Evolutionary conservation across 345 rosid species (phyloP), one percentile per base, ranked within the genome.

Genomic region (Brassica rapa): DNA sequence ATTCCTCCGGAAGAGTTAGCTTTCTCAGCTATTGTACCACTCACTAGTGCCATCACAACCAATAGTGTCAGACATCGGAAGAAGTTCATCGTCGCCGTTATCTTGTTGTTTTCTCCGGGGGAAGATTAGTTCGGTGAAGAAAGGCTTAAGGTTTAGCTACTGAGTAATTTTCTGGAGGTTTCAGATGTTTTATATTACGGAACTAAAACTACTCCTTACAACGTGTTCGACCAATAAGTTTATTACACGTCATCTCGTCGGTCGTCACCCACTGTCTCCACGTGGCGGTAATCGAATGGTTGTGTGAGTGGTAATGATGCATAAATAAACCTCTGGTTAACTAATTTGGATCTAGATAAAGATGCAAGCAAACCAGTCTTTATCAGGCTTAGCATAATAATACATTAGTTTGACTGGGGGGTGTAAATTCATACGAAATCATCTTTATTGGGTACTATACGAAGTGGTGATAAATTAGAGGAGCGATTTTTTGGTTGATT

Each of bases 1-100:
- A 87, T 67, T 56, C 83, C 88, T 0, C 75, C 85, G 6, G 87
- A 27, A 8, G 90, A 82, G 56, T 89, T 91, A 23, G 64, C 83
- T 3, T 68, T 79, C 84, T 88, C 94, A 14, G 79, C 84, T 33
- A 6, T 56, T 4, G 72, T 56, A 75, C 4, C 27, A 32, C 61
- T 80, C 14, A 70, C 53, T 56, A 57, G n/a, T 46, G 83, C 32
- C 16, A 72, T 8, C 60, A 77, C 32, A 9, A 79, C 5, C 21
- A 84, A 27, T 10, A 77, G 15, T 8, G 71, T 33, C 23, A 82
- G 2, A 30, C 41, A 66, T 16, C 65, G 73, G 35, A 24, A 43
- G 11, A 53, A 8, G 72, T 49, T 0, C 5, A 55, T 74, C 51
- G 21, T 74, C 51, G n/a, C 8, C 76, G 75, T 74, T 62, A 69